phyloP scores from a whole-genome alignment of 1,139 yeast species.

The Citeromyces hawaiiensis region DNA sequence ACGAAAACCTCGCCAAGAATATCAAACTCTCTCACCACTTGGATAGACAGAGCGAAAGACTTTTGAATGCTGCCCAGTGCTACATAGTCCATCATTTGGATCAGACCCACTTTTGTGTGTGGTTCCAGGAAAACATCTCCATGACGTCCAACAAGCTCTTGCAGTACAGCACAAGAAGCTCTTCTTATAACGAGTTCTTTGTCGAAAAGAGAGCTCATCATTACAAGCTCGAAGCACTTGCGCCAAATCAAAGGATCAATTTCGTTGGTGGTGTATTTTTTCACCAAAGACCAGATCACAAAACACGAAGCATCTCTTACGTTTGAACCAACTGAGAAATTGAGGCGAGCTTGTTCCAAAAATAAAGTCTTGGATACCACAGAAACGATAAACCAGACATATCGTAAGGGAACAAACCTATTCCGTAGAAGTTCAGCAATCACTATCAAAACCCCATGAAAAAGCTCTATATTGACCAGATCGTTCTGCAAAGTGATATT shows the following conservation, averaged over 20 bases:
- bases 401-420: constrained; percentile 13
- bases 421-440: constrained; percentile 24
- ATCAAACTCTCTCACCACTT: constrained; percentile 14
- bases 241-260: constrained; percentile 5
- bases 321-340: constrained; percentile 46
- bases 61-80: constrained; percentile 25
- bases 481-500: constrained; percentile 10
- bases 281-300: constrained; percentile 51
- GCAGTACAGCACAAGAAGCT: constrained; percentile 79
- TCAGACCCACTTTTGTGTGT: constrained; percentile 33
- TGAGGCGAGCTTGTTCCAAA: constrained; percentile 24
- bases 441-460: constrained; percentile 30
- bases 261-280: constrained; percentile 16
- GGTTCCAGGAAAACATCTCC: constrained; percentile 22
- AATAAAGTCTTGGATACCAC: constrained; percentile 25
- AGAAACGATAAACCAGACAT: constrained; percentile 12
- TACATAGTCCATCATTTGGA: constrained; percentile 43
- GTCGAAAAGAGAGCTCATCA: constrained; percentile 53
- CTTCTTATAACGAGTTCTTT: constrained; percentile 61
- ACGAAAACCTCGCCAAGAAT: constrained; percentile 19
- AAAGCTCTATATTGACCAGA: constrained; percentile 17
- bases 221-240: constrained; percentile 26
- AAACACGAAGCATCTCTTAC: constrained; percentile 81
- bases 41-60: constrained; percentile 24
- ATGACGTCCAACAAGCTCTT: constrained; percentile 73